These are phyloP conservation scores for Fusarium staphyleae DNA, from an alignment of 2,329 filamentous ascomycete genomes.

Conservation along the genomic window DNA sequence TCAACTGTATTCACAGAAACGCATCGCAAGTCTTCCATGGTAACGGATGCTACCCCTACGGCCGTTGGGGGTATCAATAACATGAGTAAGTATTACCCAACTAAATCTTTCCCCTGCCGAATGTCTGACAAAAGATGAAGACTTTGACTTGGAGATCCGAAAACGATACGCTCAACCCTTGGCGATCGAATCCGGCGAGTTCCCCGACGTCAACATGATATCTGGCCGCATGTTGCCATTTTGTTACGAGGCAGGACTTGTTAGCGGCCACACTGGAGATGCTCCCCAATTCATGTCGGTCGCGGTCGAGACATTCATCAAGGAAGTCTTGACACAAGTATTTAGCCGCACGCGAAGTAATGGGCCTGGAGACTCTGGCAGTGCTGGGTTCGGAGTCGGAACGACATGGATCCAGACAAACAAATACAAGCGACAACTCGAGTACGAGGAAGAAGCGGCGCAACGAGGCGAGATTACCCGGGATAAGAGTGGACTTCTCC, in stretches of 20 bases:
- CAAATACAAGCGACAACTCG: slow-evolving; percentile 77
- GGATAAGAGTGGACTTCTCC: slow-evolving; percentile 79
- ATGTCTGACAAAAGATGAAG: slow-evolving; percentile 48
- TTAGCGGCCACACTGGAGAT: slow-evolving; percentile 64
- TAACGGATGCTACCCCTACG: slow-evolving; percentile 70
- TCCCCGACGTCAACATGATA: slow-evolving; percentile 69
- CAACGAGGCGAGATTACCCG: slow-evolving; percentile 76
- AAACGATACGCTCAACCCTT: slow-evolving; percentile 70
- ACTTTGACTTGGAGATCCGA: slow-evolving; percentile 71
- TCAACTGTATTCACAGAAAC: slow-evolving; percentile 60
- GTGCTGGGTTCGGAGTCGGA: slow-evolving; percentile 68
- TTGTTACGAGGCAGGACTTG: slow-evolving; percentile 70
- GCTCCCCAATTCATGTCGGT: slow-evolving; percentile 70
- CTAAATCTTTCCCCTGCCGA: background rate
- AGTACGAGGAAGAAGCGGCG: slow-evolving; percentile 76
- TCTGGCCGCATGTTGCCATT: slow-evolving; percentile 71
- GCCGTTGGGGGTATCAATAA: slow-evolving; percentile 76
- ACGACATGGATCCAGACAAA: slow-evolving; percentile 79
- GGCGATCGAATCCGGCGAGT: slow-evolving; percentile 72
- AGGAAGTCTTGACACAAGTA: slow-evolving; percentile 68
- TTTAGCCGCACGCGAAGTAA: slow-evolving; percentile 71
- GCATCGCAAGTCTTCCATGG: slow-evolving; percentile 53
- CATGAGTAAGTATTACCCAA: slow-evolving; percentile 67
- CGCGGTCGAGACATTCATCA: slow-evolving; percentile 72
- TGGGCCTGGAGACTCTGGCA: slow-evolving; percentile 67